Evolutionary conservation across 108 stramenopile genomes (phyloP), one percentile per base, ranked within the genome.

Genomic region (Mediolabrus comicus): DNA sequence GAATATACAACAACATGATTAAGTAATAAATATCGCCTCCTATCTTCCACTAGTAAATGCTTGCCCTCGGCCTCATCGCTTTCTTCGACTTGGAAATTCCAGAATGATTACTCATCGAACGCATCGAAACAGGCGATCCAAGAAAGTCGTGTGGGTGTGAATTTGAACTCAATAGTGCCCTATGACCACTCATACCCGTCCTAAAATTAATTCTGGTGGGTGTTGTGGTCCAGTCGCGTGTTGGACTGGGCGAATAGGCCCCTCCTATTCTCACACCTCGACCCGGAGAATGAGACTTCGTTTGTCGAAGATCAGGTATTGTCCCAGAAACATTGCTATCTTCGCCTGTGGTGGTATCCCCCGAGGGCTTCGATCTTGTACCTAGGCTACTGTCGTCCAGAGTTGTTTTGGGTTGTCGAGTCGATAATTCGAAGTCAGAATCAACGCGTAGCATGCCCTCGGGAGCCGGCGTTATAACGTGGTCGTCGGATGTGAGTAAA

Each of bases 141-240:
- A 87, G 60, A 56, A 80, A 83, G 51, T 86, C 89, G 32, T 90
- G 89, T 2, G 86, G 83, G 36, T 86, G 84, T 30, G 85, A 65
- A 67, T 77, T 79, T 17, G 83, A 71, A 53, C 86, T 85, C 16
- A 79, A 59, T 32, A 91, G 62, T 2, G 85, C 89, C 36, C 76
- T 58, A 53, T 91, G 89, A 1, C 89, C 89, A 69, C 87, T 87
- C 79, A 91, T 62, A 1, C 89, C 89, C 24, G 89, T 87, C 56
- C 87, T 79, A 71, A 91, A 91, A 68, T 91, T 82, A 29, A 91
- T 77, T 11, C 84, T 16, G 28, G 75, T 79, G 34, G 71, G 54
- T 56, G 77, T 71, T 65, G 65, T 62, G 53, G 62, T 31, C 54
- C 76, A 55, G 67, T 56, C 61, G n/a, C 54, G 46, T 59, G 83